Conservation (phyloP, 805 yeast genomes). For the Pichia cabralensis region DNA sequence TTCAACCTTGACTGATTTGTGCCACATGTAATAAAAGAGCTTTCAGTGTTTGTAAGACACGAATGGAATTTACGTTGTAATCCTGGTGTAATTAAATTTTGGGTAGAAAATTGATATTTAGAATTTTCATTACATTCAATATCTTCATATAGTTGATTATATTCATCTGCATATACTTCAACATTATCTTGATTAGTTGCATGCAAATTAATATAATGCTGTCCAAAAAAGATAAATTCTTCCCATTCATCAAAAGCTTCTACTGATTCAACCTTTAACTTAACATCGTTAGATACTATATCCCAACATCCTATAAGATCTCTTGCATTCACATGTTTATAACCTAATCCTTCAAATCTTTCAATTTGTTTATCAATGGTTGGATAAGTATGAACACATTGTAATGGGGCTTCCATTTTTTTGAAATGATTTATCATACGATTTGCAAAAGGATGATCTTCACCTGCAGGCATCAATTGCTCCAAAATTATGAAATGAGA, state of each 20-base stretch:
- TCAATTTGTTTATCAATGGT: conserved; percentile 35
- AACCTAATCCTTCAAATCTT: conserved; percentile 42
- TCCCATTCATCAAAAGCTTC: conserved; percentile 82
- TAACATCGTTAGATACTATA: conserved; percentile 30
- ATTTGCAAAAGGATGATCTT: conserved; percentile 54
- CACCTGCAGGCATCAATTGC: conserved; percentile 60
- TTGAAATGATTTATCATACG: conserved; percentile 68
- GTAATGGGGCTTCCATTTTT: conserved; percentile 57
- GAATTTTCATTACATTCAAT: not conserved
- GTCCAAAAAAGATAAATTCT: conserved; percentile 66
- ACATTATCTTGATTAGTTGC: conserved; percentile 35
- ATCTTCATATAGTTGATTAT: conserved; percentile 1
- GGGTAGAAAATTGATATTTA: not conserved
- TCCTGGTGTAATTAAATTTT: not conserved
- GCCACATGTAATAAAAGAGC: conserved; percentile 29
- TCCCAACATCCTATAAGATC: conserved; percentile 56
- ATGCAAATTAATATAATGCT: conserved; percentile 62
- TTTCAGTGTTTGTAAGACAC: conserved; percentile 9
- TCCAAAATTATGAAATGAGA: conserved; percentile 60
- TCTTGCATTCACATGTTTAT: conserved; percentile 36
- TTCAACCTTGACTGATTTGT: conserved; percentile 27
- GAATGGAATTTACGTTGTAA: conserved; percentile 33
- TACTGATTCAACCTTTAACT: conserved; percentile 33
- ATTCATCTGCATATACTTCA: conserved; percentile 9
- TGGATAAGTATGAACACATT: conserved; percentile 52